Conservation (phyloP, 352 stramenopile species). For the Globisporangium camurandrum region DNA sequence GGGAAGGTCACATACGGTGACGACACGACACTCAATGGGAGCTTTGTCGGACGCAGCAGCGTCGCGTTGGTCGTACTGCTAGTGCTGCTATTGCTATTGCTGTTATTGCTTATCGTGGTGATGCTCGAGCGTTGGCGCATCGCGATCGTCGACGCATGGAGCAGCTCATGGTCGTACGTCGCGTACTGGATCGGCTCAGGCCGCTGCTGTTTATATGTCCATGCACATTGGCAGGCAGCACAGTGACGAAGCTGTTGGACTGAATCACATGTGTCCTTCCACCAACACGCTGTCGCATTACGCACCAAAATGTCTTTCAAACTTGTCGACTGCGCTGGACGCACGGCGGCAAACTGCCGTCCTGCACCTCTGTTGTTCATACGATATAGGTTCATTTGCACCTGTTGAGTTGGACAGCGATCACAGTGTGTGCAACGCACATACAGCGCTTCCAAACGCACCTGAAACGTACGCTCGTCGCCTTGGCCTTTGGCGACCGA, state of each 20-base stretch:
- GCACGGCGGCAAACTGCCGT: slow-evolving; percentile 48
- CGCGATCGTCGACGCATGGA: slow-evolving; percentile 48
- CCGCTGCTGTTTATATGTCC: slow-evolving; percentile 13
- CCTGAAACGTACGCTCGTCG: slow-evolving; percentile 37
- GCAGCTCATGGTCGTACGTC: slow-evolving; percentile 44
- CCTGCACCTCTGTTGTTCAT: slow-evolving; percentile 46
- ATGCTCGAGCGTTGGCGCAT: slow-evolving; percentile 31
- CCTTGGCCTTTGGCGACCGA: slow-evolving; percentile 39
- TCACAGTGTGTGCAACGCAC: too few species aligned
- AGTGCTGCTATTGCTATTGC: too few species aligned
- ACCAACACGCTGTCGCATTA: neutral
- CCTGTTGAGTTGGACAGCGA: too few species aligned
- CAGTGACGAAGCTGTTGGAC: slow-evolving; percentile 1
- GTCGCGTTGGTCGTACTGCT: slow-evolving; percentile 4
- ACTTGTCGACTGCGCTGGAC: slow-evolving; percentile 7
- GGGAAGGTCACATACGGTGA: slow-evolving; percentile 33
- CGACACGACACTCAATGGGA: slow-evolving; percentile 6
- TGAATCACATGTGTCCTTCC: neutral
- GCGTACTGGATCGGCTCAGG: slow-evolving; percentile 20
- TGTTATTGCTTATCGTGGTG: too few species aligned
- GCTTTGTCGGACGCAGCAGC: slow-evolving; percentile 3
- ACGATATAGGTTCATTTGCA: too few species aligned
- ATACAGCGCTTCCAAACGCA: slow-evolving; percentile 6
- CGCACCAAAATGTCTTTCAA: slow-evolving; percentile 38
- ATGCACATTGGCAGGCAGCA: neutral